Conservation (phyloP, 805 yeast genomes). For the Wickerhamomyces mucosus region DNA sequence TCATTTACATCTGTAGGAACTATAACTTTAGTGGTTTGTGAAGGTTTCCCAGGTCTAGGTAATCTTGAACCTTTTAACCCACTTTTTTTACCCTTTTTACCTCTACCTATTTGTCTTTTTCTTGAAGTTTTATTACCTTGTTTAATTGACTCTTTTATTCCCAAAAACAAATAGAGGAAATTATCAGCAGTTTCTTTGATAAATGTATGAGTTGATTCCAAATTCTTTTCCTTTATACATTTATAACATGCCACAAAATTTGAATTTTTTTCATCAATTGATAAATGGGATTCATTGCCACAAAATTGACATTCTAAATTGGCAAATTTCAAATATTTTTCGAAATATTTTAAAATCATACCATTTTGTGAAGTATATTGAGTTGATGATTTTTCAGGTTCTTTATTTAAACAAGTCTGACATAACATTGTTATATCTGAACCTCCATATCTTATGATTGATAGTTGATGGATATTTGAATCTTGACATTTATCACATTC, state of each 20-base stretch:
- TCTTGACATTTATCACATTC: conserved; percentile 51
- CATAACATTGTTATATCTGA: conserved; percentile 45
- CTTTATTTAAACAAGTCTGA: conserved; percentile 32
- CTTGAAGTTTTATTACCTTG: conserved; percentile 10
- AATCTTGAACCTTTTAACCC: conserved; percentile 6
- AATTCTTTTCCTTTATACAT: conserved; percentile 26
- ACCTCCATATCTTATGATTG: conserved; percentile 43
- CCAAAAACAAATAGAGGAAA: conserved; percentile 38
- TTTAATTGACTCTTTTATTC: conserved; percentile 31
- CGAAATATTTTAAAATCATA: conserved; percentile 38
- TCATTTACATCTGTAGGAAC: conserved; percentile 30
- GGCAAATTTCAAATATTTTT: conserved; percentile 38
- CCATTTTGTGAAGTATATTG: conserved; percentile 47
- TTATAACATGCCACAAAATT: conserved; percentile 30
- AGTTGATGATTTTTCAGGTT: conserved; percentile 35
- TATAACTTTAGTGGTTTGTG: conserved; percentile 23
- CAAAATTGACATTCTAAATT: conserved; percentile 41
- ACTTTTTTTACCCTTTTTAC: conserved; percentile 13
- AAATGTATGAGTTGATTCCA: conserved; percentile 15
- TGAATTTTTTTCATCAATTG: conserved; percentile 21
- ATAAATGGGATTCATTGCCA: conserved; percentile 30
- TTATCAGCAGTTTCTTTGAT: conserved; percentile 37
- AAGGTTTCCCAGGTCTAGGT: conserved; percentile 8
- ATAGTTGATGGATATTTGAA: conserved; percentile 42
- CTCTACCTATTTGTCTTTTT: conserved; percentile 28